A percentile compares a stretch with the other conserved stretches of the same genome.
phyloP scores from a whole-genome alignment of 306 rosid species.

The Dalbergia cochinchinensis region DNA sequence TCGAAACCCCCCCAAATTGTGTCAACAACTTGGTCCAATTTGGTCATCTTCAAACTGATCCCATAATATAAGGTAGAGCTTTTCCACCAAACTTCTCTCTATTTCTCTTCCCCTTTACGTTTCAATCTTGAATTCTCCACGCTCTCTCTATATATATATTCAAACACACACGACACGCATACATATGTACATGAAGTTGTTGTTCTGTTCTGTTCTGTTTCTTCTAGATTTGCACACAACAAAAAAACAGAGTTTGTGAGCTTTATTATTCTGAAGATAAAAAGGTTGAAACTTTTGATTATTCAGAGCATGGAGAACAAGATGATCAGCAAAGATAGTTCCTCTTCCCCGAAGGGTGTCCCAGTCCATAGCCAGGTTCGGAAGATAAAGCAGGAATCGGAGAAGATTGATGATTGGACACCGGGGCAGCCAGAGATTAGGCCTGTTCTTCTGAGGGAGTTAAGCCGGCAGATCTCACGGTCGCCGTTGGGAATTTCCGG shows the following conservation, averaged over 20 bases:
- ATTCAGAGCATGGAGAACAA: constrained; percentile 50
- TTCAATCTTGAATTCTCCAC: constrained; percentile 48
- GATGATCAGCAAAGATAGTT: constrained; percentile 51
- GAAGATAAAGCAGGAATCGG: constrained; percentile 86
- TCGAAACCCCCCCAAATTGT: neutral
- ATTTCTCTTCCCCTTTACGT: constrained; percentile 53
- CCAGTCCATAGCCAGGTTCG: constrained; percentile 78
- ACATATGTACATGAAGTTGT: neutral
- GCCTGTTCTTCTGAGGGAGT: constrained; percentile 58
- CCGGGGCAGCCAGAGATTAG: constrained; percentile 68
- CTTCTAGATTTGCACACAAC: neutral
- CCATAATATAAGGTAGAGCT: constrained; percentile 43
- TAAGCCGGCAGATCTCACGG: constrained; percentile 66
- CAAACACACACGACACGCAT: neutral
- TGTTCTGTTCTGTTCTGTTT: neutral
- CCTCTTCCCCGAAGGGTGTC: constrained; percentile 43
- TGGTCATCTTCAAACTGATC: constrained; percentile 54
- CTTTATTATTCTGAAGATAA: constrained; percentile 1
- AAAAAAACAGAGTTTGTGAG: constrained; percentile 27
- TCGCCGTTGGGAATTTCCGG: constrained; percentile 82
- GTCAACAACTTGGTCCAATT: constrained; percentile 63
- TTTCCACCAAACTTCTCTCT: constrained; percentile 65
- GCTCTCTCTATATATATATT: neutral
- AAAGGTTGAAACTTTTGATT: constrained; percentile 32
- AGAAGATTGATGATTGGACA: constrained; percentile 61